Conservation (phyloP, 805 yeast genomes). For the Candida chilensis region DNA sequence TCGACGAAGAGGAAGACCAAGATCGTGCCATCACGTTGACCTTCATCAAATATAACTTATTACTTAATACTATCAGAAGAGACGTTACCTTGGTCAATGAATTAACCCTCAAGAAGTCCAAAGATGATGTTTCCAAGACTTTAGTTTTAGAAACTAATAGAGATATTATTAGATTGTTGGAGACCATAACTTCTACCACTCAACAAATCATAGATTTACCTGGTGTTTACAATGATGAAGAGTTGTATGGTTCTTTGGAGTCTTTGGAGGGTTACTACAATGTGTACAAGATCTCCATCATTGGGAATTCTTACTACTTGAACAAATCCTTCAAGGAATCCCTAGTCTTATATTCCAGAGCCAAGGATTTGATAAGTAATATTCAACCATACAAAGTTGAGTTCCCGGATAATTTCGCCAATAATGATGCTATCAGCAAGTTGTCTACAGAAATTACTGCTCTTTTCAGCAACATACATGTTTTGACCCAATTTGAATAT, state of each 20-base stretch:
- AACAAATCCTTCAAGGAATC: constrained; percentile 34
- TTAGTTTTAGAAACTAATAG: constrained; percentile 17
- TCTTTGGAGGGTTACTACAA: constrained; percentile 37
- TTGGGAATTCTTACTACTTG: constrained; percentile 36
- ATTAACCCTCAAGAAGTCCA: constrained; percentile 9
- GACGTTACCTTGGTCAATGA: constrained; percentile 44
- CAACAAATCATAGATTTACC: constrained; percentile 69
- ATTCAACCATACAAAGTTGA: constrained; percentile 9
- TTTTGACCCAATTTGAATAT: constrained; percentile 36
- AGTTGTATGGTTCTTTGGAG: constrained; percentile 44
- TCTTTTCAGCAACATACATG: constrained; percentile 22
- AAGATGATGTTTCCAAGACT: constrained; percentile 7
- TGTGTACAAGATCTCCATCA: constrained; percentile 27
- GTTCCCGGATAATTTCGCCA: constrained; percentile 33
- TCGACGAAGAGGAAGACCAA: constrained; percentile 39
- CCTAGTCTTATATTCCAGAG: constrained; percentile 29
- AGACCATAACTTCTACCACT: constrained; percentile 42
- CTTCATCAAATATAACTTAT: constrained; percentile 59
- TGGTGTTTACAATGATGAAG: constrained; percentile 85
- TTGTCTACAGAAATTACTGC: constrained; percentile 9
- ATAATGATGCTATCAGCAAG: constrained; percentile 16
- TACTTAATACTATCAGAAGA: constrained; percentile 63
- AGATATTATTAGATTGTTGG: constrained; percentile 40
- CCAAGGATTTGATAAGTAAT: constrained; percentile 10
- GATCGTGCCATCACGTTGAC: constrained; percentile 69